A percentile compares a stretch with the other conserved stretches of the same genome.
Conservation (phyloP, 306 rosid species). For the Psophocarpus tetragonolobus region DNA sequence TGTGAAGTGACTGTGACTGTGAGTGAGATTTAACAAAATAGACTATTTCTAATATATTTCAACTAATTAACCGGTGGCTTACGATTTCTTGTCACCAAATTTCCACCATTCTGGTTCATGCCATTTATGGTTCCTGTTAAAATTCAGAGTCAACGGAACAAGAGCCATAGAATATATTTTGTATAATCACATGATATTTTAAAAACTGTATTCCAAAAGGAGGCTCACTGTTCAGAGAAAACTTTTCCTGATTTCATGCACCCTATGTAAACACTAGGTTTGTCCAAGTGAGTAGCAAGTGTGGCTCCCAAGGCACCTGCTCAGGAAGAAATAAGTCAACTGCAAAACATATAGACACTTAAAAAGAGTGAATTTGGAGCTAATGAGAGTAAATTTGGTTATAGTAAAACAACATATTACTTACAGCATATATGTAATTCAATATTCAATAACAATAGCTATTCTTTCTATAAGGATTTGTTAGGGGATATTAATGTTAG, state of each 20-base stretch:
- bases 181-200: slow-evolving; percentile 11
- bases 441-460: background rate
- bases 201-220: background rate
- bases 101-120: slow-evolving; percentile 99
- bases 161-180: slow-evolving; percentile 16
- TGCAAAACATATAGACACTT: slow-evolving; percentile 24
- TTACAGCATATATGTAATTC: background rate
- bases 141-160: slow-evolving; percentile 29
- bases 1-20: too few relatives aligned
- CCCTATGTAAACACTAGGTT: slow-evolving; percentile 90
- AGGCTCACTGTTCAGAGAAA: slow-evolving; percentile 83
- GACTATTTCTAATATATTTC: too few relatives aligned
- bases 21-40: too few relatives aligned
- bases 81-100: slow-evolving; percentile 93
- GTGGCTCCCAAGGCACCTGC: slow-evolving; percentile 80
- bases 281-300: slow-evolving; percentile 83
- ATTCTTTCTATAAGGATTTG: too few relatives aligned
- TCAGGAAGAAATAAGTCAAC: background rate
- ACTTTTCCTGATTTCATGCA: slow-evolving; percentile 99
- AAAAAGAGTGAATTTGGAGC: background rate
- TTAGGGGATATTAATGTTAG: too few relatives aligned
- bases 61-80: slow-evolving; percentile 49
- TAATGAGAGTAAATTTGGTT: background rate
- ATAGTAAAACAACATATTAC: background rate
- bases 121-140: slow-evolving; percentile 83